Evolutionary conservation across 73 alveolate species (phyloP).

Genomic region (Paramecium tetraurelia): DNA sequence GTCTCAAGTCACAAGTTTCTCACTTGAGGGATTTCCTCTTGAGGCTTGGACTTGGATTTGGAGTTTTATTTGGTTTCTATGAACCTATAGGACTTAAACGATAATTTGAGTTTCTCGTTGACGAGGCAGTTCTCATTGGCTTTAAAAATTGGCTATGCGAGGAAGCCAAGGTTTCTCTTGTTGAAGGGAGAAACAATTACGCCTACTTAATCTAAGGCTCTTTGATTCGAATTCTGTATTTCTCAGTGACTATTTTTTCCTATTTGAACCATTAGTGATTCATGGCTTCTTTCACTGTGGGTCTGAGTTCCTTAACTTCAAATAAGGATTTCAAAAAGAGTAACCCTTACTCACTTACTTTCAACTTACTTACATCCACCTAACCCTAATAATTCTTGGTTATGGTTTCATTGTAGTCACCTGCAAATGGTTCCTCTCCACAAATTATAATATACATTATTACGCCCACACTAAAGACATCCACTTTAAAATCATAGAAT

Average conservation of each 20-base stretch:
- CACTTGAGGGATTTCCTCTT: neutral
- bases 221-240: neutral
- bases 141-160: neutral
- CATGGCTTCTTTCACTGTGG: neutral
- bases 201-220: neutral
- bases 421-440: conserved; percentile 22
- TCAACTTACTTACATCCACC: neutral
- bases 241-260: neutral
- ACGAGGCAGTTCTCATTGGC: neutral
- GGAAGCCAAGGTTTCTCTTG: neutral
- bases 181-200: neutral
- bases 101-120: neutral
- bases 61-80: neutral
- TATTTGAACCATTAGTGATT: conserved; percentile 16
- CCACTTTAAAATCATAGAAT: conserved; percentile 22
- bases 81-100: neutral
- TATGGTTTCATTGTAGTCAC: neutral
- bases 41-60: neutral
- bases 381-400: neutral
- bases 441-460: conserved; percentile 1
- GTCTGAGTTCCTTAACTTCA: neutral
- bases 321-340: neutral
- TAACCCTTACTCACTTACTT: neutral
- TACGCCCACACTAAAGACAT: neutral
- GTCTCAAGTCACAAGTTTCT: neutral